These are phyloP conservation scores for Tanacetum coccineum DNA, from an alignment of 129 eudicot genomes.

Conservation along the genomic window DNA sequence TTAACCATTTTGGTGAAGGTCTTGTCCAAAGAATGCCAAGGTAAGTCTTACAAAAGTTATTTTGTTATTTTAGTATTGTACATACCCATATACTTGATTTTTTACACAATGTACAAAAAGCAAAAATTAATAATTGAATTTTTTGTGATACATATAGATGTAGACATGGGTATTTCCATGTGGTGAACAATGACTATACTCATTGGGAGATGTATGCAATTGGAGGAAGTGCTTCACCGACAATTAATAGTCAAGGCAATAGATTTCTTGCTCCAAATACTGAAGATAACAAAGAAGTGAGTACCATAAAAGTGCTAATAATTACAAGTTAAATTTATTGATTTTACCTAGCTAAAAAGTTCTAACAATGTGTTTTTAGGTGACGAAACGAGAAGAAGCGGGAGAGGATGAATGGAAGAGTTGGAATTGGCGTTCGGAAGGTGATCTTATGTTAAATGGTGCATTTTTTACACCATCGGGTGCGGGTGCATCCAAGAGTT, in stretches of 20 bases:
- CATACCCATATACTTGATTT: background rate
- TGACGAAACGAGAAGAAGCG: constrained; percentile 76
- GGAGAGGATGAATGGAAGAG: constrained; percentile 58
- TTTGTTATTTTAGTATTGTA: background rate
- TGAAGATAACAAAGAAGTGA: constrained; percentile 61
- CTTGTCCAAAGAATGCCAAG: constrained; percentile 90
- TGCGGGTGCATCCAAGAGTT: constrained; percentile 64
- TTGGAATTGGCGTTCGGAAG: constrained; percentile 92
- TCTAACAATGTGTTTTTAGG: constrained; percentile 28
- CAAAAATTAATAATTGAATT: background rate
- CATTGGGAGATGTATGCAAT: constrained; percentile 93
- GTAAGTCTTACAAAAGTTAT: constrained; percentile 23
- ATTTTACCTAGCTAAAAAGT: background rate
- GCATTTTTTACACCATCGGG: constrained; percentile 75
- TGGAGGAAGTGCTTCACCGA: constrained; percentile 85
- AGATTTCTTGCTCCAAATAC: constrained; percentile 68
- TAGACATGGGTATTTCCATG: constrained; percentile 82
- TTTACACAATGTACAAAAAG: constrained; percentile 13
- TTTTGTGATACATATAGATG: constrained; percentile 34
- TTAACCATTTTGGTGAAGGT: constrained; percentile 91
- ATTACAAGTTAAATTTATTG: background rate
- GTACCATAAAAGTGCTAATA: background rate
- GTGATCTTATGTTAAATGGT: constrained; percentile 79
- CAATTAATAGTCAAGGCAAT: constrained; percentile 84
- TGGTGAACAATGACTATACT: constrained; percentile 84